A percentile compares a stretch with the other conserved stretches of the same genome.
phyloP scores from a whole-genome alignment of 345 rosid genomes.

The Diplotaxis tenuifolia region DNA sequence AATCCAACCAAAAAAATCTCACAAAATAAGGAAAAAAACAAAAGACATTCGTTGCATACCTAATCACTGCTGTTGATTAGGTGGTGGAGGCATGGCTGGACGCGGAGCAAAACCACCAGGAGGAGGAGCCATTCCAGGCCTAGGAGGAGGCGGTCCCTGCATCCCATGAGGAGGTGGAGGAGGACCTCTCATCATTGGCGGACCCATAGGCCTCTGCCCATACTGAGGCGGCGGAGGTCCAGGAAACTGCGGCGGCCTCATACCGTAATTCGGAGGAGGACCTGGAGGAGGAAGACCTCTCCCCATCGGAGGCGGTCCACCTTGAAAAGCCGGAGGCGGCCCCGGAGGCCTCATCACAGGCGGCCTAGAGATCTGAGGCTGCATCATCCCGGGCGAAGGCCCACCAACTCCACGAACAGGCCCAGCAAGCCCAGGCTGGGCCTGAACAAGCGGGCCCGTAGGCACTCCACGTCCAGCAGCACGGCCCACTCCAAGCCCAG shows the following conservation, averaged over 20 bases:
- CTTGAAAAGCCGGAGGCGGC: conserved; percentile 60
- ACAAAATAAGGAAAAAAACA: background rate
- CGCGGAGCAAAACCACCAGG: conserved; percentile 85
- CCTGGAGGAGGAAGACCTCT: conserved; percentile 32
- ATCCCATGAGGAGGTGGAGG: conserved; percentile 71
- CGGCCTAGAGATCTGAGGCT: conserved; percentile 89
- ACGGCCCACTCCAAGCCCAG: conserved; percentile 96
- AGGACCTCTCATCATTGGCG: conserved; percentile 94
- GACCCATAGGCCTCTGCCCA: conserved; percentile 69
- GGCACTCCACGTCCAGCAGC: conserved; percentile 99
- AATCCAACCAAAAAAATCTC: conserved; percentile 18
- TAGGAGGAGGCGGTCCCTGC: conserved; percentile 70
- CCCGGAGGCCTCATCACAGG: conserved; percentile 83
- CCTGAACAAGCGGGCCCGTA: conserved; percentile 84
- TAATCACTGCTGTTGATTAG: conserved; percentile 61
- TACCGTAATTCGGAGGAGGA: conserved; percentile 60
- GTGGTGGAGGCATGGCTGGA: conserved; percentile 86
- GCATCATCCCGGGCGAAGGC: conserved; percentile 97
- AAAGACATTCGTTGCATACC: conserved; percentile 39
- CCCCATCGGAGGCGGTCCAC: conserved; percentile 51
- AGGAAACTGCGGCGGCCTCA: conserved; percentile 77
- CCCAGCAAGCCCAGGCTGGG: conserved; percentile 96
- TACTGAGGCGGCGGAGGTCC: conserved; percentile 68
- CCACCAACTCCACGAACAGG: conserved; percentile 98
- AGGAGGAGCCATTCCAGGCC: conserved; percentile 97